phyloP scores from a whole-genome alignment of 208 protist genomes.

The Acanthamoeba lenticulata region DNA sequence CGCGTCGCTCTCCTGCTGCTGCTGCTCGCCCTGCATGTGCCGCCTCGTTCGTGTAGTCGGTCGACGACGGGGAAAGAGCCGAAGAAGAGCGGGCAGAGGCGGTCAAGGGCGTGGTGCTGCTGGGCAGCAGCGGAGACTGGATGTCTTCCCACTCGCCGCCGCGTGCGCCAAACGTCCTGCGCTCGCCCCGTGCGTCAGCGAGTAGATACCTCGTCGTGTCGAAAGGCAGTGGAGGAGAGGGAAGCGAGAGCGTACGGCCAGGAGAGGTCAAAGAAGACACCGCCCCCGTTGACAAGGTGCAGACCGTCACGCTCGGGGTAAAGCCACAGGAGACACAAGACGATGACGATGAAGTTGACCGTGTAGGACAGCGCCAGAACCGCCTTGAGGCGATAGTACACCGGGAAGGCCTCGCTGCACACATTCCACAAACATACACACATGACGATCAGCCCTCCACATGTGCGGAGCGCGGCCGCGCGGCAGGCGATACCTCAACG shows the following conservation, averaged over 20 bases:
- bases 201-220: too few species aligned
- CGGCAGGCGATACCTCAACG: background rate
- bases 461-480: too few species aligned
- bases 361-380: background rate
- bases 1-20: too few species aligned
- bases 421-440: background rate
- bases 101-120: background rate
- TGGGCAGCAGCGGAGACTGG: background rate
- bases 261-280: constrained; percentile 1
- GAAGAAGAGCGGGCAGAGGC: background rate
- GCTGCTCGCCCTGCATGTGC: background rate
- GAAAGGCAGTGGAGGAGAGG: background rate
- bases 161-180: background rate
- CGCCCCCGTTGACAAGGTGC: background rate
- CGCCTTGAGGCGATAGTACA: background rate
- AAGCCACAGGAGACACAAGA: background rate
- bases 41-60: background rate
- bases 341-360: background rate
- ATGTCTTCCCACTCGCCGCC: background rate
- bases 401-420: background rate
- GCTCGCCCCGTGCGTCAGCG: too few species aligned
- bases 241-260: background rate
- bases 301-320: background rate
- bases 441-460: background rate
- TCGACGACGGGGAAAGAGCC: too few species aligned